Conservation (phyloP, 176 grass and related monocot genomes). For the Carex myosuroides region DNA sequence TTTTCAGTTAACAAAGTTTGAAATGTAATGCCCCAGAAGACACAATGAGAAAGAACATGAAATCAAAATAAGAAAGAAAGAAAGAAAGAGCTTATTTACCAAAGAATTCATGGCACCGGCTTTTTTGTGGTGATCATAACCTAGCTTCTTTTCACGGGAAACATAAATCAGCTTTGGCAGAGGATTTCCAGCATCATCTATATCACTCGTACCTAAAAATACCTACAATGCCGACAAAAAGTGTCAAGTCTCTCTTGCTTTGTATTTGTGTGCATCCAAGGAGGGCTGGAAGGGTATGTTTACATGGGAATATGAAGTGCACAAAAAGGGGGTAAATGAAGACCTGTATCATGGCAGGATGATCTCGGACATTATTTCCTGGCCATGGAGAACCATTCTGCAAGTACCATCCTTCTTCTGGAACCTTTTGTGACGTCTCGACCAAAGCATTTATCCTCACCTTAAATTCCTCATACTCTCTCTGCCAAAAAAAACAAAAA, state of each 20-base stretch:
- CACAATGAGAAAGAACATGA: background rate
- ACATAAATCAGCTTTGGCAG: conserved; percentile 38
- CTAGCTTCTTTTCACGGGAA: conserved; percentile 47
- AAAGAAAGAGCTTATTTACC: conserved; percentile 25
- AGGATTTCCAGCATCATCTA: conserved; percentile 30
- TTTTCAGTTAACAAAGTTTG: background rate
- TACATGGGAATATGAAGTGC: background rate
- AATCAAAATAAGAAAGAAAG: background rate
- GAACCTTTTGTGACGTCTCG: conserved; percentile 31
- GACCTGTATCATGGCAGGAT: conserved; percentile 55
- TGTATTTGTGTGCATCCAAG: background rate
- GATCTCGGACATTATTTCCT: conserved; percentile 44
- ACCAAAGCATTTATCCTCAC: conserved; percentile 37
- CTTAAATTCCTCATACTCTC: conserved; percentile 45
- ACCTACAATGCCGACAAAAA: conserved; percentile 18
- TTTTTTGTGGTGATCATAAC: conserved; percentile 49
- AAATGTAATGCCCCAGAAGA: background rate
- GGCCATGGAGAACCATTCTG: conserved; percentile 48
- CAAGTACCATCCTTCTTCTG: conserved; percentile 45
- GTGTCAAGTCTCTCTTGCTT: background rate
- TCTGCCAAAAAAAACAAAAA: conserved; percentile 15
- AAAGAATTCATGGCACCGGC: conserved; percentile 55
- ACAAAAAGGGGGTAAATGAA: background rate
- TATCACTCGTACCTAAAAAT: conserved; percentile 23
- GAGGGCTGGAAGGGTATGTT: background rate